Base-by-base conservation (phyloP, 1,139 yeast genomes). In the Yamadazyma atmosphaerica region DNA sequence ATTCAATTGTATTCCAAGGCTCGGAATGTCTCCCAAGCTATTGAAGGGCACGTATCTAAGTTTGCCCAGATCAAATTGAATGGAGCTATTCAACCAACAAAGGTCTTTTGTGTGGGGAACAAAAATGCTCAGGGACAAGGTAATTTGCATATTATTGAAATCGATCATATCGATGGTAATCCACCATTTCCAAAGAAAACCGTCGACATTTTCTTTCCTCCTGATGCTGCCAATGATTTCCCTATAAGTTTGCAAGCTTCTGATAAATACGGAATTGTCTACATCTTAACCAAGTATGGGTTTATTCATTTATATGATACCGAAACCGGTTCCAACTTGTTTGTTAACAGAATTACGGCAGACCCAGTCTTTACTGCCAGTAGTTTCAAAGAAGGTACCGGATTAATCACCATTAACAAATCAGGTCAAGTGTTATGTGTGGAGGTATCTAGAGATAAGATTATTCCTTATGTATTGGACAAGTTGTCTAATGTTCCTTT, bases 21-120 rank as follows among this genome's bases (percentile, higher is more conserved):
- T 41, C 83, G 98, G 63, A 85, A 86, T 57, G 88, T 90, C 36
- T 89, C 98, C 13, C 99, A 94, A 69, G 94, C 96, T 21, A 88
- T 94, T 54, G 98, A 94, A 60, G 98, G 98, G 51, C 98, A 94
- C 63, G 98, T 95, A 40, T 92, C 96, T 43, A 81, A 83, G 37
- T 94, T 94, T 66, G 90, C 96, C 37, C 72, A 77, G 42, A 65
- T 92, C 47, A 75, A 82, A 48, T 72, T 90, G 51, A 83, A 80
- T 39, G 92, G 90, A 37, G 88, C 90, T 32, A 53, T 81, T 17
- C 64, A 73, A 25, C 94, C 90, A 42, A 86, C 96, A 36, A 89
- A 88, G 63, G 81, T 92, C 27, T 92, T 94, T 62, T 84, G 87
- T 65, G 92, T 90, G 42, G 92, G 90, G 58, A 88, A 89, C 66